Conservation (phyloP, 139 green algal species). For the Haematococcus sp. region DNA sequence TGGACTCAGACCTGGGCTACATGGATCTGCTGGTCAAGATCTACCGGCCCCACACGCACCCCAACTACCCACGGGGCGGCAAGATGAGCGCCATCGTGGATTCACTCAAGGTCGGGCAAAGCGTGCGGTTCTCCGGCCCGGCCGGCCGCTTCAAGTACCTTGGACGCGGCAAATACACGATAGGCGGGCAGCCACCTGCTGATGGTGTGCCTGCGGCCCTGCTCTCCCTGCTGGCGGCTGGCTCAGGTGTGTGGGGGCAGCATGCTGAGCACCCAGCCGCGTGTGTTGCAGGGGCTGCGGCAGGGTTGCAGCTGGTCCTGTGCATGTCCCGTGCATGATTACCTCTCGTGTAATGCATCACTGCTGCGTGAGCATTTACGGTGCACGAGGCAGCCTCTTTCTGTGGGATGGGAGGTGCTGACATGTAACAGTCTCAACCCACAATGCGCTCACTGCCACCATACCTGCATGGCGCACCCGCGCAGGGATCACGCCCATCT, state of each 20-base stretch:
- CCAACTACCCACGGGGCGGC: conserved; percentile 84
- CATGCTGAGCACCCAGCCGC: no score
- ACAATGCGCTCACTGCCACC: no score
- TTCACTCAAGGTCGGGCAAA: conserved; percentile 79
- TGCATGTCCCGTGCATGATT: no score
- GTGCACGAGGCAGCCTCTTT: no score
- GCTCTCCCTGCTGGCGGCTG: conserved; percentile 90
- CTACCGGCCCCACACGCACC: conserved; percentile 77
- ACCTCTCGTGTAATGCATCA: no score
- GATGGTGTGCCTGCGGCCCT: conserved; percentile 23
- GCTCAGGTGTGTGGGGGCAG: conserved; percentile 72
- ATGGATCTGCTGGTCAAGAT: conserved; percentile 93
- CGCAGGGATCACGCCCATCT: conserved; percentile 49
- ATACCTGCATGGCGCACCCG: background rate
- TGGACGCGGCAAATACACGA: conserved; percentile 56
- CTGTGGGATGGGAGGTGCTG: no score
- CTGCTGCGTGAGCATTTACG: no score
- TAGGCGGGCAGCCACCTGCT: conserved; percentile 30
- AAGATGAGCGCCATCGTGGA: conserved; percentile 68
- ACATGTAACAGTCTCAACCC: no score
- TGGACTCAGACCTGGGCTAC: conserved; percentile 78
- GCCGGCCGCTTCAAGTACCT: conserved; percentile 89
- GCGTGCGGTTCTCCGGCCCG: conserved; percentile 88
- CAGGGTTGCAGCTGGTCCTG: no score
- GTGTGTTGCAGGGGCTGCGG: no score